A percentile compares a stretch with the other conserved stretches of the same genome.
Evolutionary conservation across 1,139 yeast genomes (phyloP).

Genomic region (Starmera stellimalicola): DNA sequence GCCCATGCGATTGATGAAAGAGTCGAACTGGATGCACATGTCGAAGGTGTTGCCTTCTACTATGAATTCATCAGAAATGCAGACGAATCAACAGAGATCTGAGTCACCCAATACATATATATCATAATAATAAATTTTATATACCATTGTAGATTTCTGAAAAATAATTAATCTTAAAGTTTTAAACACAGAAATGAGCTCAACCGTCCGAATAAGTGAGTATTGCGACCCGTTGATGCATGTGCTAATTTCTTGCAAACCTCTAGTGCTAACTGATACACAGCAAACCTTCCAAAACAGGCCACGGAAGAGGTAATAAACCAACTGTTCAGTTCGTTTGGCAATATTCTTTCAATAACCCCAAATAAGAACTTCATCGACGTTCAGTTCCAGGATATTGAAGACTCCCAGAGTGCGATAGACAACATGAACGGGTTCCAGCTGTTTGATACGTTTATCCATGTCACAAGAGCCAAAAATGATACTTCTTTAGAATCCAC

Average conservation of each 20-base stretch:
- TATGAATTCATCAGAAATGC: slow-evolving; percentile 31
- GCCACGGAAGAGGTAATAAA: slow-evolving; percentile 10
- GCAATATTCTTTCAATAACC: slow-evolving; percentile 14
- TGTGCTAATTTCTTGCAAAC: not conserved
- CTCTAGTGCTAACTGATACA: not conserved
- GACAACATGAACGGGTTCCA: slow-evolving; percentile 23
- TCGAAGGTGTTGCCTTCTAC: slow-evolving; percentile 41
- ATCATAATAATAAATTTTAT: too few relatives aligned
- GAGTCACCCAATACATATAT: too few relatives aligned
- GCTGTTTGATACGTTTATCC: slow-evolving; percentile 15
- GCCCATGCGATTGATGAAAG: slow-evolving; percentile 46
- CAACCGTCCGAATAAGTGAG: slow-evolving; percentile 1
- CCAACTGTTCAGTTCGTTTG: slow-evolving; percentile 23
- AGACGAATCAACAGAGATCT: slow-evolving; percentile 5
- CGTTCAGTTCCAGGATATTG: slow-evolving; percentile 19
- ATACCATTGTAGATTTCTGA: too few relatives aligned
- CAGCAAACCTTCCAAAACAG: slow-evolving; percentile 20
- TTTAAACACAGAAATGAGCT: too few relatives aligned
- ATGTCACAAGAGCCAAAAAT: slow-evolving; percentile 13
- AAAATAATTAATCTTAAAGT: too few relatives aligned
- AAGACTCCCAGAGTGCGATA: slow-evolving; percentile 22
- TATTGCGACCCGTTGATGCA: not conserved
- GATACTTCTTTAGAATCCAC: slow-evolving; percentile 3
- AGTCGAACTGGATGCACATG: slow-evolving; percentile 36
- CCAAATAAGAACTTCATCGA: slow-evolving; percentile 8